Evolutionary conservation across 495 filamentous ascomycete genomes (phyloP).

Genomic region (Tuber borchii): DNA sequence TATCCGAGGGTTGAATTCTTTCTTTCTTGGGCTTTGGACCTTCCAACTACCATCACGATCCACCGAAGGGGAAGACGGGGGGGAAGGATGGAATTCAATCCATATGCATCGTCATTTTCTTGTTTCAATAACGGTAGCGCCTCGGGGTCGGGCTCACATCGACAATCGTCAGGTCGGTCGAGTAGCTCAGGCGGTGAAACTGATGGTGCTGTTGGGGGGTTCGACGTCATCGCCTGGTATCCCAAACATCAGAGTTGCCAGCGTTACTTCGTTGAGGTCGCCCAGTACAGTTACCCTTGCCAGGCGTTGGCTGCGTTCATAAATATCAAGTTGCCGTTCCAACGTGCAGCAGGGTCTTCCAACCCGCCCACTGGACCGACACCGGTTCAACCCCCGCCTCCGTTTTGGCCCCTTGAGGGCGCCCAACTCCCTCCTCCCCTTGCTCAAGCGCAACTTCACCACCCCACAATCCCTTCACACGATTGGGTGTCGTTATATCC

Average conservation of each 20-base stretch:
- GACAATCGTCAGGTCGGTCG: not conserved
- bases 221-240: slow-evolving; percentile 92
- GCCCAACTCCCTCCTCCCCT: slow-evolving; percentile 23
- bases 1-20: not conserved
- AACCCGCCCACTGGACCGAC: slow-evolving; percentile 35
- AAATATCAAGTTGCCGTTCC: slow-evolving; percentile 72
- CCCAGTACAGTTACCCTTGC: slow-evolving; percentile 73
- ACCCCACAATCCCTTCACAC: slow-evolving; percentile 35
- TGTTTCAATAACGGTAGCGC: not conserved
- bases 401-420: slow-evolving; percentile 34
- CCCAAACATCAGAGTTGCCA: slow-evolving; percentile 87
- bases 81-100: not conserved
- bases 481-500: slow-evolving; percentile 71
- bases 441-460: slow-evolving; percentile 3
- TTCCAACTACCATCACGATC: not conserved
- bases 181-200: slow-evolving; percentile 20
- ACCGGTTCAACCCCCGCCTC: slow-evolving; percentile 37
- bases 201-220: slow-evolving; percentile 41
- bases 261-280: slow-evolving; percentile 85
- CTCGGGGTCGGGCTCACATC: slow-evolving; percentile 4
- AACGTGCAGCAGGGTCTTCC: slow-evolving; percentile 45
- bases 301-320: slow-evolving; percentile 87
- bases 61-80: not conserved
- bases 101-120: not conserved
- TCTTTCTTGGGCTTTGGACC: not conserved